Percentiles rank a stretch among this genome's conserved stretches.
Conservation (phyloP, 176 grass and related monocot genomes). For the Carex parvula region DNA sequence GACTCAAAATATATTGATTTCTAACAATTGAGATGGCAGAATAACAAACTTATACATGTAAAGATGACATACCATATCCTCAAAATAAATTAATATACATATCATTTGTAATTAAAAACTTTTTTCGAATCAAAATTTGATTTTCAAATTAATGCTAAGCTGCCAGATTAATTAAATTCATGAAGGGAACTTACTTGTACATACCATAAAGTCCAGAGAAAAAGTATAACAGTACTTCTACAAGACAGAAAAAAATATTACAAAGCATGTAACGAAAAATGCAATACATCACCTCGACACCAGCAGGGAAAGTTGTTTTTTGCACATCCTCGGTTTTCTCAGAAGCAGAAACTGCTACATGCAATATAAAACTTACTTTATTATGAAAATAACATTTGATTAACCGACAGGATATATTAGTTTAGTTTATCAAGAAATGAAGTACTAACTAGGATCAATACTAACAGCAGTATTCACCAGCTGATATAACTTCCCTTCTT, state of each 20-base stretch:
- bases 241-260: neutral
- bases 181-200: neutral
- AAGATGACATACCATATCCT: neutral
- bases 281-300: slow-evolving; percentile 25
- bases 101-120: neutral
- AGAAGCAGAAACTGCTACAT: neutral
- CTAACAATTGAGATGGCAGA: neutral
- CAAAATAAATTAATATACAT: neutral
- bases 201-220: neutral
- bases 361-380: neutral
- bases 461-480: neutral
- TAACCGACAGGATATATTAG: no score
- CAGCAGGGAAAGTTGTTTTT: slow-evolving; percentile 28
- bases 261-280: neutral
- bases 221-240: neutral
- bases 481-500: neutral
- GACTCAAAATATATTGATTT: neutral
- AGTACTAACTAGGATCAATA: neutral
- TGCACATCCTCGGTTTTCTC: neutral
- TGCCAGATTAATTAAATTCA: neutral
- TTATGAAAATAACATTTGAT: slow-evolving; percentile 5
- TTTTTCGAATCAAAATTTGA: neutral
- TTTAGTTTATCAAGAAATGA: neutral
- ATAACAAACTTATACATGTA: neutral
- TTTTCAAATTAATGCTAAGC: neutral